Evolutionary conservation across 1,284 basidiomycete species (phyloP), one percentile per base, ranked within the genome.

Genomic region (Porodaedalea pini): DNA sequence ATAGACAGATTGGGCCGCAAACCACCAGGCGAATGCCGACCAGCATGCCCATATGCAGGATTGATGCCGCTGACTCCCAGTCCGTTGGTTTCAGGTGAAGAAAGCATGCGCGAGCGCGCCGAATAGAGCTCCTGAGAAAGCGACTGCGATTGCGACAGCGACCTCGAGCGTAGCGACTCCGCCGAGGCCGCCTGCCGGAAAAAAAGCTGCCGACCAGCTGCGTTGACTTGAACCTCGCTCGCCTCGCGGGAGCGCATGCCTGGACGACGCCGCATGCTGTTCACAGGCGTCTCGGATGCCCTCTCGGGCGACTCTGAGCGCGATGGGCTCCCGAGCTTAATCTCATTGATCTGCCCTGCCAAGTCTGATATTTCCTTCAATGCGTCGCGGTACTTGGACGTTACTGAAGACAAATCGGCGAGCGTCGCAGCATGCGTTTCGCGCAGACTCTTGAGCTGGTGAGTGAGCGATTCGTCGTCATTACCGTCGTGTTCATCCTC

Each of bases 41-140:
- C 45, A 37, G 58, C 37, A 51, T 56, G 56, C 3, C 54, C 43
- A 29, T 13, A 25, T 77, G 31, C 82, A 23, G 31, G 82, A 32
- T 75, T 71, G 54, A 73, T 52, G 11, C 43, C 29, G 27, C 82
- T 82, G 63, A 81, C 82, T 81, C 76, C 78, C 59, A 83, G 85
- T 65, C 81, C 82, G 69, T 85, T 61, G 27, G 50, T 31, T 80
- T 70, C 85, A 88, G 64, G 86, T 88, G 63, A 79, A 81, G 63
- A 88, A 89, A 67, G 79, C 77, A 77, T 88, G 80, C 87, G 88
- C 75, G 86, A 92, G 69, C 86, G 88, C 78, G 79, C 90, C 77
- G 85, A 94, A 65, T 88, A 94, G 63, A 94, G 85, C 83, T 96
- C 92, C 91, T 94, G 93, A 75, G 93, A 94, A 65, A 94, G 85